Evolutionary conservation across 1,139 yeast genomes (phyloP).

Genomic region (Geotrichum fermentans): DNA sequence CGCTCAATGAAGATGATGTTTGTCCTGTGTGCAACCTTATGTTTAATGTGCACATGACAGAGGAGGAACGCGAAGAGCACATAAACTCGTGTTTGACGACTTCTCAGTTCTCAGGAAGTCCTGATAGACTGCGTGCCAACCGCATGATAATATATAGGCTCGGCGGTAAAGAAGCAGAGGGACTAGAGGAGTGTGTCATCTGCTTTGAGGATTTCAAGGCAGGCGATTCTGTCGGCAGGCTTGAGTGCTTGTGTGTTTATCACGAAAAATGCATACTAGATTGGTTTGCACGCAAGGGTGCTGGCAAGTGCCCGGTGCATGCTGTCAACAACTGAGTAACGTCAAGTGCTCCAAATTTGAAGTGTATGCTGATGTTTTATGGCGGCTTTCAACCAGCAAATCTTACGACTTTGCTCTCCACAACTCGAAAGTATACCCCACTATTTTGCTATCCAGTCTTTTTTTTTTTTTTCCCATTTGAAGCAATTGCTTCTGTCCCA

Average conservation of each 20-base stretch:
- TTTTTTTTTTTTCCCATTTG: no score
- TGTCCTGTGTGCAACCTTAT: slow-evolving; percentile 12
- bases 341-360: no score
- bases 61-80: slow-evolving; percentile 55
- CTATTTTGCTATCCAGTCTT: no score
- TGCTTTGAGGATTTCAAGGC: slow-evolving; percentile 84
- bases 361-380: background rate
- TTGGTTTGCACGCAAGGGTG: slow-evolving; percentile 86
- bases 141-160: slow-evolving; percentile 82
- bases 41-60: slow-evolving; percentile 32
- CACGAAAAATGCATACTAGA: slow-evolving; percentile 85
- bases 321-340: slow-evolving; percentile 39
- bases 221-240: slow-evolving; percentile 84
- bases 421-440: no score
- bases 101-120: slow-evolving; percentile 64
- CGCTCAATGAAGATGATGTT: slow-evolving; percentile 30
- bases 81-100: slow-evolving; percentile 61
- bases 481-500: no score
- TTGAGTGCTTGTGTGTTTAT: slow-evolving; percentile 91
- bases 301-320: slow-evolving; percentile 84
- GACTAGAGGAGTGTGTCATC: slow-evolving; percentile 70
- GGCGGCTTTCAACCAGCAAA: no score
- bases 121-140: slow-evolving; percentile 51
- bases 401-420: no score
- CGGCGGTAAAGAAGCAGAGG: slow-evolving; percentile 42